These are phyloP conservation scores for Aurifilum marmelostoma DNA, from an alignment of 2,329 filamentous ascomycete genomes.

Conservation along the genomic window DNA sequence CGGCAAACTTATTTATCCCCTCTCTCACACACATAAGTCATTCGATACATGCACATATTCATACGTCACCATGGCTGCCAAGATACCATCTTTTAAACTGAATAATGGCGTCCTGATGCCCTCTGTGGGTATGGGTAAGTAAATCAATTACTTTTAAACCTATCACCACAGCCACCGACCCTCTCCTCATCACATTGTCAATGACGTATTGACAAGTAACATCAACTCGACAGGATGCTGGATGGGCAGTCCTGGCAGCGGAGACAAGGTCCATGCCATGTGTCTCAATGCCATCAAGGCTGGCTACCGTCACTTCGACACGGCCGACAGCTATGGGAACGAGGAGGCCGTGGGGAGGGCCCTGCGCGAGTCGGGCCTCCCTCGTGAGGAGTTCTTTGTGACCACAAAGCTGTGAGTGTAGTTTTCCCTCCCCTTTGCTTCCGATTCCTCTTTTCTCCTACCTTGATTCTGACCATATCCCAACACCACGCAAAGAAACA, in stretches of 20 bases:
- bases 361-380: conserved; percentile 39
- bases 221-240: conserved; percentile 20
- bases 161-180: background rate
- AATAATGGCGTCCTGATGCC: conserved; percentile 26
- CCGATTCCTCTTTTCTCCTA: background rate
- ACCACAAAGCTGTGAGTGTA: conserved; percentile 37
- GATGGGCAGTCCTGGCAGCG: conserved; percentile 22
- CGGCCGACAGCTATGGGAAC: conserved; percentile 35
- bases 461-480: conserved; percentile 1
- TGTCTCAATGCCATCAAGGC: conserved; percentile 36
- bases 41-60: background rate
- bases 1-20: background rate
- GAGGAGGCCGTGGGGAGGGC: conserved; percentile 39
- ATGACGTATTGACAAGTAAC: background rate
- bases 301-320: conserved; percentile 40
- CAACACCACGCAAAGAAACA: conserved; percentile 25
- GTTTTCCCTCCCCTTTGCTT: background rate
- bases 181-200: background rate
- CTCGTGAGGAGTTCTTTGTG: conserved; percentile 40
- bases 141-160: background rate
- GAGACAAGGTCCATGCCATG: conserved; percentile 22
- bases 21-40: background rate
- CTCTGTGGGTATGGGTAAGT: conserved; percentile 25
- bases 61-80: conserved; percentile 15
- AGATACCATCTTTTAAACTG: conserved; percentile 24